These are phyloP conservation scores for Fusarium papillatum DNA, from an alignment of 2,329 filamentous ascomycete genomes.

Conservation along the genomic window DNA sequence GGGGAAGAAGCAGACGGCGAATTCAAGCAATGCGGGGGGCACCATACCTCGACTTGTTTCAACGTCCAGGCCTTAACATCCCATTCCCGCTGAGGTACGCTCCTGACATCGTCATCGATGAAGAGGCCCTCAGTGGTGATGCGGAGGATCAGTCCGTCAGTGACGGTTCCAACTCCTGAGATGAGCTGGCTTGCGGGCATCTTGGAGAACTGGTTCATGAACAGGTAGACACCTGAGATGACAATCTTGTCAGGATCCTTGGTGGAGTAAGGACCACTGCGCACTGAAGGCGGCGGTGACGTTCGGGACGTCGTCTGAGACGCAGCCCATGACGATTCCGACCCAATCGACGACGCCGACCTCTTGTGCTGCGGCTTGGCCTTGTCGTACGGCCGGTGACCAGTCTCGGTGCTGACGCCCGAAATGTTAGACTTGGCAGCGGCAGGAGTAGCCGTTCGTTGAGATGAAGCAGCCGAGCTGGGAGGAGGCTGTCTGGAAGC, in stretches of 20 bases:
- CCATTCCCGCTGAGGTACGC: constrained; percentile 96
- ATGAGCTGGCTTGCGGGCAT: constrained; percentile 94
- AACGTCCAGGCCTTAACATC: constrained; percentile 99
- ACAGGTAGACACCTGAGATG: constrained; percentile 92
- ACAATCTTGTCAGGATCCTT: constrained; percentile 97
- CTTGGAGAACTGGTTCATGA: constrained; percentile 89
- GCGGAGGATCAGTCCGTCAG: constrained; percentile 90
- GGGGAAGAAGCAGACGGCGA: constrained; percentile 57
- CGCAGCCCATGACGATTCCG: constrained; percentile 88
- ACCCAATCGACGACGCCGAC: constrained; percentile 77
- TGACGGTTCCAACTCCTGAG: constrained; percentile 86
- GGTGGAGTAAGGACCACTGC: constrained; percentile 84
- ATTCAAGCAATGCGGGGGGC: constrained; percentile 73
- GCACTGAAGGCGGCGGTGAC: constrained; percentile 83
- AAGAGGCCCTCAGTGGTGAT: constrained; percentile 96
- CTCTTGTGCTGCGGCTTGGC: constrained; percentile 71
- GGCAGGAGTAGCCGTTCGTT: constrained; percentile 55
- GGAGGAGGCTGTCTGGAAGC: constrained; percentile 38
- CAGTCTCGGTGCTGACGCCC: constrained; percentile 74
- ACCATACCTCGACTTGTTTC: constrained; percentile 92
- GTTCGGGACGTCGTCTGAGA: constrained; percentile 88
- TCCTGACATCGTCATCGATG: constrained; percentile 94
- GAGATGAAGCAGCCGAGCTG: constrained; percentile 36
- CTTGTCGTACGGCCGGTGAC: constrained; percentile 83
- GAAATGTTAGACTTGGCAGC: constrained; percentile 71